phyloP scores from a whole-genome alignment of 768 basidiomycete genomes.

The Leccinum fibrillosum region DNA sequence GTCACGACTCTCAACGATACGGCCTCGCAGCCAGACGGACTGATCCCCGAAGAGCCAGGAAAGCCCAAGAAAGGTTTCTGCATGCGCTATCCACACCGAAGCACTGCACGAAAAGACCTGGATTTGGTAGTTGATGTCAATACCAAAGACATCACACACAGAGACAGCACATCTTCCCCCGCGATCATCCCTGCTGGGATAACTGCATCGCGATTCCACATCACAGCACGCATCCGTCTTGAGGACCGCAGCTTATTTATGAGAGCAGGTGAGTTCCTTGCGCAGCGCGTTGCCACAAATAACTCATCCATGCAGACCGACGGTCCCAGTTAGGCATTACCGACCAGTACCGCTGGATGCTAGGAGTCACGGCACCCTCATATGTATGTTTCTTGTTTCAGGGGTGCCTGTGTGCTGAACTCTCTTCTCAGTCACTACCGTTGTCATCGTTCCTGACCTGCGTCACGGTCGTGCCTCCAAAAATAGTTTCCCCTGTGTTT shows the following conservation, averaged over 20 bases:
- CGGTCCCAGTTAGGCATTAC: conserved; percentile 23
- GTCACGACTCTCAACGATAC: conserved; percentile 23
- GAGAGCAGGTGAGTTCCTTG: conserved; percentile 32
- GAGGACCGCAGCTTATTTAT: conserved; percentile 46
- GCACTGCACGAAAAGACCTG: conserved; percentile 35
- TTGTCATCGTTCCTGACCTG: conserved; percentile 34
- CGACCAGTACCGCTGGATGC: conserved; percentile 47
- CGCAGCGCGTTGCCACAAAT: neutral
- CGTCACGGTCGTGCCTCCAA: conserved; percentile 38
- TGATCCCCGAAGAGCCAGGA: neutral
- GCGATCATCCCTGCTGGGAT: conserved; percentile 13
- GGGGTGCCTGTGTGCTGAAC: neutral
- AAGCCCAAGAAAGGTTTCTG: conserved; percentile 26
- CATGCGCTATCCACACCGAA: conserved; percentile 41
- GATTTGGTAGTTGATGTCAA: conserved; percentile 26
- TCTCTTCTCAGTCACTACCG: conserved; percentile 23
- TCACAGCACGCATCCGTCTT: conserved; percentile 40
- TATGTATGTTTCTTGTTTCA: conserved; percentile 37
- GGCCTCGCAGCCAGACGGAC: neutral
- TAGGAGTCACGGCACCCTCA: conserved; percentile 42
- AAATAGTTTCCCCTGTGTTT: conserved; percentile 28
- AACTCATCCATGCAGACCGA: conserved; percentile 30
- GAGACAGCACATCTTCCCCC: neutral
- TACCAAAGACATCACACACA: neutral
- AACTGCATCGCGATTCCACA: conserved; percentile 42